phyloP scores from a whole-genome alignment of 1,284 basidiomycete species.

The Ceratobasidium sp. region DNA sequence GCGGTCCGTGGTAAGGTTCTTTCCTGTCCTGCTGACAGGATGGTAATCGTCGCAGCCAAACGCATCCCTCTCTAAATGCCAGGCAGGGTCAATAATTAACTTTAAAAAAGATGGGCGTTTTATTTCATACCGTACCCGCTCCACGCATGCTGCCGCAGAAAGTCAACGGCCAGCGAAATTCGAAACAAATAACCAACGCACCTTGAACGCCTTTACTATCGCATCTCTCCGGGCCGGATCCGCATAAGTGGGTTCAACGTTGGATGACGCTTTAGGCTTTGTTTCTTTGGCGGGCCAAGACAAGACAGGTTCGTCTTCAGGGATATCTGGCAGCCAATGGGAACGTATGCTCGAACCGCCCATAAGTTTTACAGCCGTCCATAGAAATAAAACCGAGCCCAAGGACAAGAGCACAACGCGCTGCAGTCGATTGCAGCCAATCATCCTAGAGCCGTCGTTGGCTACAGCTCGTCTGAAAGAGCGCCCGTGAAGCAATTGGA shows the following conservation, averaged over 20 bases:
- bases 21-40: conserved; percentile 79
- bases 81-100: neutral
- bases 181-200: conserved; percentile 57
- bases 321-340: conserved; percentile 18
- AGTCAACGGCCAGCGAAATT: neutral
- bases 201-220: conserved; percentile 81
- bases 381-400: conserved; percentile 33
- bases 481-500: neutral
- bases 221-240: conserved; percentile 76
- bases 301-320: conserved; percentile 28
- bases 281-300: conserved; percentile 4
- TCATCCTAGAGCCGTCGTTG: neutral
- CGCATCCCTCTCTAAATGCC: conserved; percentile 78
- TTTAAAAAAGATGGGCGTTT: conserved; percentile 51
- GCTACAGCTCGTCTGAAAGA: neutral
- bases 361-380: conserved; percentile 24
- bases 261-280: neutral
- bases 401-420: conserved; percentile 29
- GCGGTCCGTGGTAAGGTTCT: conserved; percentile 74
- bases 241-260: conserved; percentile 54
- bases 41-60: conserved; percentile 93
- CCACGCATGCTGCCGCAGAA: conserved; percentile 77
- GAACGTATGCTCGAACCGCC: neutral
- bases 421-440: conserved; percentile 38
- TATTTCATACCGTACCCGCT: conserved; percentile 73